Evolutionary conservation across 768 basidiomycete species (phyloP).

Genomic region (Mycena galopus): DNA sequence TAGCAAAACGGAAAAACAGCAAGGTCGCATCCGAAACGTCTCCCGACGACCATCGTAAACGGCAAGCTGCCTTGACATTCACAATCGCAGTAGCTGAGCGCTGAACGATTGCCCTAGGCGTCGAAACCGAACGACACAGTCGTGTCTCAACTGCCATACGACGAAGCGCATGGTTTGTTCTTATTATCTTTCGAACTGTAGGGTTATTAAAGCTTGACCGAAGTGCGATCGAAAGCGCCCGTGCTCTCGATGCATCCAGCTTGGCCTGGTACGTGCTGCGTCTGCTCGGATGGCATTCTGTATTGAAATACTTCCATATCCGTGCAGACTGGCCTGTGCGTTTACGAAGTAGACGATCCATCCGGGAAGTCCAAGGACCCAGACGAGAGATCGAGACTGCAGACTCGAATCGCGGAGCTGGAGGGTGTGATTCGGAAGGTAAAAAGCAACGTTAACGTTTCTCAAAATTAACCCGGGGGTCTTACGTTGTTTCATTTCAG

Average conservation of each 20-base stretch:
- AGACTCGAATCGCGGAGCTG: conserved; percentile 83
- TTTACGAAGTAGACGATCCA: conserved; percentile 88
- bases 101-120: conserved; percentile 49
- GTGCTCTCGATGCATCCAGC: conserved; percentile 63
- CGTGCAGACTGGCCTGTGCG: conserved; percentile 81
- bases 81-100: background rate
- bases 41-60: conserved; percentile 68
- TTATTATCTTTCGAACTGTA: background rate
- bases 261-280: conserved; percentile 56
- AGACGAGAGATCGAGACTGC: conserved; percentile 75
- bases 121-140: conserved; percentile 80
- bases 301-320: background rate
- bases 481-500: conserved; percentile 51
- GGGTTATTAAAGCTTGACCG: conserved; percentile 12
- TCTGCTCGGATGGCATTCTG: background rate
- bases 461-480: conserved; percentile 49
- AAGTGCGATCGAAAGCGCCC: conserved; percentile 66
- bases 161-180: conserved; percentile 77
- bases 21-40: conserved; percentile 45
- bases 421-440: conserved; percentile 90
- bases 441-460: conserved; percentile 42
- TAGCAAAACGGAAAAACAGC: conserved; percentile 40
- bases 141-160: conserved; percentile 80
- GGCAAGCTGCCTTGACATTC: conserved; percentile 52
- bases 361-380: conserved; percentile 65